phyloP scores from a whole-genome alignment of 345 rosid genomes.

The Stellera chamaejasme region DNA sequence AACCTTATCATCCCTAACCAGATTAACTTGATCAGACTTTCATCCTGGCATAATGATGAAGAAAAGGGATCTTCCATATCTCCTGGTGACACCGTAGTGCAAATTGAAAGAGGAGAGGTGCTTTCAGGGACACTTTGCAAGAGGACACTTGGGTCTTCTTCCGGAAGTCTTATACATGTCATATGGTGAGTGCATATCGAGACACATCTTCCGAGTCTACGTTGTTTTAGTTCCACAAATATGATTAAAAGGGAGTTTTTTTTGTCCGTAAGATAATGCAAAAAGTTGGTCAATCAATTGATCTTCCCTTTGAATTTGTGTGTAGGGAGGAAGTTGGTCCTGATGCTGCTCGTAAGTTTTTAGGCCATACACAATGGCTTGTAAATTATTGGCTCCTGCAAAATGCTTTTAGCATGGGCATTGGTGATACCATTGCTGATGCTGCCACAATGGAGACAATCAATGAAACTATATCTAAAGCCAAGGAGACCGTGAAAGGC shows the following conservation, averaged over 20 bases:
- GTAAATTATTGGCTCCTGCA: slow-evolving; percentile 99
- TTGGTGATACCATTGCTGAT: slow-evolving; percentile 98
- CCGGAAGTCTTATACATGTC: slow-evolving; percentile 94
- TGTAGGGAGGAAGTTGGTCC: slow-evolving; percentile 99
- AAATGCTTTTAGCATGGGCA: slow-evolving; percentile 93
- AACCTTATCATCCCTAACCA: slow-evolving; percentile 98
- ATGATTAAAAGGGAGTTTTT: too few relatives aligned
- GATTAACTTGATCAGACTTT: slow-evolving; percentile 74
- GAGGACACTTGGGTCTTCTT: slow-evolving; percentile 82
- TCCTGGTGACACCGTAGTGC: slow-evolving; percentile 86
- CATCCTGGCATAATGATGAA: slow-evolving; percentile 84
- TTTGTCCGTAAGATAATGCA: too few relatives aligned
- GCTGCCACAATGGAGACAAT: slow-evolving; percentile 89
- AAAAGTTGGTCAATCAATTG: neutral
- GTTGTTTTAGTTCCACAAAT: too few relatives aligned
- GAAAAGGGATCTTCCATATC: slow-evolving; percentile 69
- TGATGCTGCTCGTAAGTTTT: slow-evolving; percentile 97
- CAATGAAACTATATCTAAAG: slow-evolving; percentile 73
- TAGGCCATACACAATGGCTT: slow-evolving; percentile 99
- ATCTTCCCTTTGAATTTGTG: neutral
- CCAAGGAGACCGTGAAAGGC: slow-evolving; percentile 76
- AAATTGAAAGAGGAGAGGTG: slow-evolving; percentile 91
- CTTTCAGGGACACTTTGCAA: slow-evolving; percentile 96
- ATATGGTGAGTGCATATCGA: slow-evolving; percentile 50
- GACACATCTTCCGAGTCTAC: too few relatives aligned